Conservation (phyloP, 208 protist genomes). For the Vickermania ingenoplastis region DNA sequence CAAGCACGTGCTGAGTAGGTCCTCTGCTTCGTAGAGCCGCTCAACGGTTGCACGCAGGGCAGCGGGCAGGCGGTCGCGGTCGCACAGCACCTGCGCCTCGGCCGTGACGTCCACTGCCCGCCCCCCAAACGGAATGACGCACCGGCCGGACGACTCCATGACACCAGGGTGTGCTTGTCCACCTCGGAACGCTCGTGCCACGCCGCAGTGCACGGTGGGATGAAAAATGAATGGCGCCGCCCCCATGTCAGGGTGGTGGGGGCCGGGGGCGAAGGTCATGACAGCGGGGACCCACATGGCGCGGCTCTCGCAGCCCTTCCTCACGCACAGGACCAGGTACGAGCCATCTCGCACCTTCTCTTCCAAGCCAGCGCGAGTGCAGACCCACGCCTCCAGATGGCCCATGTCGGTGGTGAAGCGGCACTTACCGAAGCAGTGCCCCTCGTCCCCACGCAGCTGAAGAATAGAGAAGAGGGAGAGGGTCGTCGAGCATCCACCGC, state of each 20-base stretch:
- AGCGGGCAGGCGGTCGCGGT: conserved; percentile 14
- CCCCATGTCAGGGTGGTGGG: not conserved
- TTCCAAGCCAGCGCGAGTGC: conserved; percentile 20
- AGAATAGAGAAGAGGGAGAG: conserved; percentile 33
- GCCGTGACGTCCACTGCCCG: conserved; percentile 20
- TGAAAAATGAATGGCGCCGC: conserved; percentile 9
- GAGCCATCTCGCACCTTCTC: conserved; percentile 7
- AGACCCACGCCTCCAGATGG: conserved; percentile 27
- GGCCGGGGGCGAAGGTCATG: conserved; percentile 5
- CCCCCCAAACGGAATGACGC: conserved; percentile 45
- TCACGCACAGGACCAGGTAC: conserved; percentile 43
- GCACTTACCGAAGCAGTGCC: conserved; percentile 36
- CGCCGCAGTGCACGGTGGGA: conserved; percentile 18
- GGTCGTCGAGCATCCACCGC: conserved; percentile 10
- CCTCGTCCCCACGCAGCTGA: conserved; percentile 1
- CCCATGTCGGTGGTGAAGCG: conserved; percentile 13
- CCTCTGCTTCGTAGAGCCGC: conserved; percentile 10
- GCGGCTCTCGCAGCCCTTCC: not conserved
- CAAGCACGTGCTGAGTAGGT: conserved; percentile 11
- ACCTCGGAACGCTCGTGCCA: conserved; percentile 27
- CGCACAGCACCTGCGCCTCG: conserved; percentile 38
- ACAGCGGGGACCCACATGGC: conserved; percentile 25
- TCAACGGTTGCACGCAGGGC: conserved; percentile 6
- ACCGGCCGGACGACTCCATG: conserved; percentile 33
- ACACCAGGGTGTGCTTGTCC: conserved; percentile 27